These are phyloP conservation scores for Pascua guehoae DNA, from an alignment of 1,284 basidiomycete species.

Conservation along the genomic window DNA sequence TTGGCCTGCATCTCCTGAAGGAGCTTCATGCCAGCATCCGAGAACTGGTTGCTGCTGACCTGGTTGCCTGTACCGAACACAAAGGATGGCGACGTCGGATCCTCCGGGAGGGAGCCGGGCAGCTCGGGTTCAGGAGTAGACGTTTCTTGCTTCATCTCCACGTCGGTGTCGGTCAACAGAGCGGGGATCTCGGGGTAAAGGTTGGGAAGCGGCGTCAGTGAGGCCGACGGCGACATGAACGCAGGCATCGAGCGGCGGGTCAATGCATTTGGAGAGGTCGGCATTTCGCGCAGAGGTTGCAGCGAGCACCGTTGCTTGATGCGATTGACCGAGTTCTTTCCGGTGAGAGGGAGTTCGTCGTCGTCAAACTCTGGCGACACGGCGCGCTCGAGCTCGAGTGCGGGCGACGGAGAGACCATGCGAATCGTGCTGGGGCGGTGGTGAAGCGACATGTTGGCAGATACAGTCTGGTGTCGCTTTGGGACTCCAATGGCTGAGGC, in stretches of 20 bases:
- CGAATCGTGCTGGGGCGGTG: constrained; percentile 40
- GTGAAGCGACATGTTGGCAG: constrained; percentile 13
- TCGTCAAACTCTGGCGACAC: constrained; percentile 2
- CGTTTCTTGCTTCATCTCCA: background rate
- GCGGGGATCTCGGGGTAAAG: background rate
- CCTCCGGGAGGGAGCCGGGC: constrained; percentile 10
- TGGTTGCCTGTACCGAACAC: constrained; percentile 27
- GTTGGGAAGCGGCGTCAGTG: background rate
- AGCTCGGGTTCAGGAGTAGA: constrained; percentile 1
- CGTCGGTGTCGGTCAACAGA: background rate
- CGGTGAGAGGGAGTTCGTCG: constrained; percentile 37
- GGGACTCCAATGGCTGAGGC: constrained; percentile 43
- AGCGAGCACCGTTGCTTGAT: constrained; percentile 37
- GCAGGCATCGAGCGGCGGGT: constrained; percentile 38
- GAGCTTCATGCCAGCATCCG: constrained; percentile 31
- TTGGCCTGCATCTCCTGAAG: constrained; percentile 43
- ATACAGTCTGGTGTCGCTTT: constrained; percentile 30
- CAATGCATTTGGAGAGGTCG: constrained; percentile 5
- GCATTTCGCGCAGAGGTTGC: constrained; percentile 20
- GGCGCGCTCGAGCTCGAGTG: background rate
- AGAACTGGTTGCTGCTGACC: constrained; percentile 34
- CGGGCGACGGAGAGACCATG: constrained; percentile 32
- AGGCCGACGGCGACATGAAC: constrained; percentile 12
- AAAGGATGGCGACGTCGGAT: constrained; percentile 10
- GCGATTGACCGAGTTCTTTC: constrained; percentile 16